Conservation (phyloP, 2,329 filamentous ascomycete species). For the Xylariales sp. region DNA sequence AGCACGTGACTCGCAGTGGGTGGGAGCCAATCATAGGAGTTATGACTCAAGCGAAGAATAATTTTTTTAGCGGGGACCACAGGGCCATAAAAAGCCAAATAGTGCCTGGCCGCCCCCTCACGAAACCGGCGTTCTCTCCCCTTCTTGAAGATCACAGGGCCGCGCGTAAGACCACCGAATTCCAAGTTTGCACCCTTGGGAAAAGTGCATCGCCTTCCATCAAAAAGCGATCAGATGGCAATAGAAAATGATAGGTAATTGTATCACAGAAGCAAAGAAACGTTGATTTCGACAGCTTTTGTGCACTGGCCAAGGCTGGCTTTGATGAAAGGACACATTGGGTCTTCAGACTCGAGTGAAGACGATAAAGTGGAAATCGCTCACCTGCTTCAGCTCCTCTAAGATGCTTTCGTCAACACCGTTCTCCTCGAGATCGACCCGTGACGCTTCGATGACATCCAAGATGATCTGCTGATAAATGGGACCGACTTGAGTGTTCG, state of each 20-base stretch:
- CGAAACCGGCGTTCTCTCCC: slow-evolving; percentile 30
- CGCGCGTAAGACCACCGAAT: background rate
- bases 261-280: no score
- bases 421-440: slow-evolving; percentile 94
- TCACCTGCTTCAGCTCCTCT: slow-evolving; percentile 82
- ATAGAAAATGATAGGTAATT: no score
- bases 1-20: no score
- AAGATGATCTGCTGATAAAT: slow-evolving; percentile 77
- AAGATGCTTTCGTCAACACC: slow-evolving; percentile 85
- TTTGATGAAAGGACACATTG: no score
- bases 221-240: background rate
- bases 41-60: slow-evolving; percentile 15
- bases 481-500: slow-evolving; percentile 59
- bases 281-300: no score
- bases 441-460: slow-evolving; percentile 87
- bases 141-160: slow-evolving; percentile 3
- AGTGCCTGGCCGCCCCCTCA: slow-evolving; percentile 44
- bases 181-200: no score
- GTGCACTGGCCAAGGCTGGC: no score
- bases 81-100: slow-evolving; percentile 54
- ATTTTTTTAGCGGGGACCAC: slow-evolving; percentile 20
- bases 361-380: no score
- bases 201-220: no score
- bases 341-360: no score
- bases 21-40: slow-evolving; percentile 14